Evolutionary conservation across 2,329 filamentous ascomycete species (phyloP), one percentile per base, ranked within the genome.

Genomic region (Polytolypa hystricis): DNA sequence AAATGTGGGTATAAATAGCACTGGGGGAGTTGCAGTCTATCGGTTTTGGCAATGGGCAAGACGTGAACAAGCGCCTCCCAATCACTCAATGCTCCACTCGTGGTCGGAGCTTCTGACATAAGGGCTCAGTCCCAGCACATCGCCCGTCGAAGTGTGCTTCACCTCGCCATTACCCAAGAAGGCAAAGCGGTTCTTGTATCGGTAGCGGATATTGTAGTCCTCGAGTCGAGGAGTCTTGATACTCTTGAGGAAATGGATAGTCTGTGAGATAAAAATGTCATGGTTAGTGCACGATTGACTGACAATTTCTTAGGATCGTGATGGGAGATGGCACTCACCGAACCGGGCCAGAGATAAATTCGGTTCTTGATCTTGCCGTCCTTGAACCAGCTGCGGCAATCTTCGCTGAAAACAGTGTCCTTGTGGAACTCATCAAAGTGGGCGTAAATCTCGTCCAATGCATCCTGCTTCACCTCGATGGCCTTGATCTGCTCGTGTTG

Each of bases 111-210:
- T 32, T 4, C 30, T n/a, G 9, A 32, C 7, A 20, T 32, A 32
- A n/a, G 30, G 30, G 9, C n/a, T 32, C 30, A 32, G 11, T 11
- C 30, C 30, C n/a, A 21, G 11, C n/a, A 35, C 14, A 12, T 27
- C 19, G 5, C n/a, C 3, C 5, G n/a, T n/a, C 14, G 12, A 11
- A 17, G n/a, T 19, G 14, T n/a, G 62, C 51, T 66, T 66, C 16
- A 67, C 58, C 43, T 66, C 58, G 18, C 66, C 65, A 52, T 66
- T 56, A 10, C 53, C 55, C 18, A 63, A 46, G 44, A 56, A 64
- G 8, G 56, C 57, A 43, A 60, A 64, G 5, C 55, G 47, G 43
- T 64, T 64, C 30, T 48, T 49, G 40, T 56, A 53, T 15, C 53
- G 49, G 42, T 58, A 59, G 25, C 45, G 43, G 32, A 58, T 53